Base-by-base conservation (phyloP, 176 grass and related monocot genomes). In the Juncus inflexus region DNA sequence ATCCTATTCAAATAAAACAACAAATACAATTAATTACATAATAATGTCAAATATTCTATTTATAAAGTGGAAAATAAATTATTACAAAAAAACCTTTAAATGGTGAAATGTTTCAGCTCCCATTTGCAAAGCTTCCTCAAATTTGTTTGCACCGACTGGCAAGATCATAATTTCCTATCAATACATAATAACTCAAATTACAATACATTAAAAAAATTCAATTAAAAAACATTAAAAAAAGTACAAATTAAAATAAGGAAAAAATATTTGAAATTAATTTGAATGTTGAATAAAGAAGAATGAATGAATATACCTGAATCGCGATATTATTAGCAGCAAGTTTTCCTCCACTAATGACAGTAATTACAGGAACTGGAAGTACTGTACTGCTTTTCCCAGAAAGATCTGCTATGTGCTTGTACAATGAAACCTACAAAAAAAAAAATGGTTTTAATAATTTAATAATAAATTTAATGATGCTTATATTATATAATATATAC, bases 331-430 rank as follows among this genome's bases (percentile, higher is more conserved):
- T 92, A 60, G 77, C 82, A 69, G 88, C 88, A 86, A 89, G 85
- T 43, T 83, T 92, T 82, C 94, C 88, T 65, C 94, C 94, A 86
- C 71, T 92, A 35, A 99, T 99, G 42, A 92, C 82, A 65, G 94
- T 90, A 69, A 92, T 76, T 62, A 68, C 85, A 81, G 94, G 94
- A 56, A 92, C 77, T 35, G 94, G 94, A 78, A 99, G 83, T 15
- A 59, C 78, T 49, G 64, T 72, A 67, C 76, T 80, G 11, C 65
- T 90, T 92, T 92, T 89, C 76, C 89, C 85, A 60, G 80, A 86
- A 78, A 92, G 83, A 89, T 92, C 89, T 72, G 94, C 74, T 75
- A 92, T 99, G 81, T 99, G 89, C 68, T 99, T 99, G 80, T 99
- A 81, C 37, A 99, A 60, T 45, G 88, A 82, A 86, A 90, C 83